Evolutionary conservation across 2,329 filamentous ascomycete genomes (phyloP).

Genomic region (Balansia obtecta): DNA sequence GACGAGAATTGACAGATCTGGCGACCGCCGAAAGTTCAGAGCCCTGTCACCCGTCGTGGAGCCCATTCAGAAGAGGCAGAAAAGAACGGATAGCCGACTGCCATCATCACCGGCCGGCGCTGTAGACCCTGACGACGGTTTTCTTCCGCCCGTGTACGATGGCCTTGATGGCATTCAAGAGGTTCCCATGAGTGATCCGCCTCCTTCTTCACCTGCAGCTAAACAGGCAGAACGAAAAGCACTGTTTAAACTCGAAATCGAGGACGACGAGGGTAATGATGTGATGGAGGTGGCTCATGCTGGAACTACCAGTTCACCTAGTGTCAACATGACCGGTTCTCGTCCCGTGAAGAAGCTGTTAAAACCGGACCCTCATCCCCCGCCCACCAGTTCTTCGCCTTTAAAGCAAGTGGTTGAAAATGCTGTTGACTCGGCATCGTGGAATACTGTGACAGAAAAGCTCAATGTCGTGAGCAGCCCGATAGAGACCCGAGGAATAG

Average conservation of each 20-base stretch:
- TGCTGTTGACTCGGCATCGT: conserved; percentile 65
- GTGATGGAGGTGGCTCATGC: conserved; percentile 80
- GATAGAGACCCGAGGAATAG: conserved; percentile 50
- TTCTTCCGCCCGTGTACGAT: conserved; percentile 53
- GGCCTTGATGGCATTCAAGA: conserved; percentile 33
- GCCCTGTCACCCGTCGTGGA: conserved; percentile 62
- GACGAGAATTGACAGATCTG: conserved; percentile 55
- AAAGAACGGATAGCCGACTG: conserved; percentile 36
- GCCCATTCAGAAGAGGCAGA: conserved; percentile 43
- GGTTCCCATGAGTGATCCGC: conserved; percentile 72
- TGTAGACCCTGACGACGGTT: conserved; percentile 43
- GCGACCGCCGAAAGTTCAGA: conserved; percentile 66
- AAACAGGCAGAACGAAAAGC: conserved; percentile 65
- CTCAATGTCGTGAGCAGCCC: conserved; percentile 77
- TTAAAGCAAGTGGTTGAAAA: conserved; percentile 39
- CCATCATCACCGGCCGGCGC: conserved; percentile 29
- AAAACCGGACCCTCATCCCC: conserved; percentile 54
- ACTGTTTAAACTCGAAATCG: conserved; percentile 33
- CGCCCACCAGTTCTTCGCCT: conserved; percentile 68
- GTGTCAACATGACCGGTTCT: conserved; percentile 75
- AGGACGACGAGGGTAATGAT: conserved; percentile 65
- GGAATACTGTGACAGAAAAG: conserved; percentile 77
- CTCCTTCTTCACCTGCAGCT: conserved; percentile 75
- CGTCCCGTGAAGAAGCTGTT: conserved; percentile 59
- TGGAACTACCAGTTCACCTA: conserved; percentile 53